phyloP scores from a whole-genome alignment of 768 basidiomycete genomes.

The Myochromella boudieri region DNA sequence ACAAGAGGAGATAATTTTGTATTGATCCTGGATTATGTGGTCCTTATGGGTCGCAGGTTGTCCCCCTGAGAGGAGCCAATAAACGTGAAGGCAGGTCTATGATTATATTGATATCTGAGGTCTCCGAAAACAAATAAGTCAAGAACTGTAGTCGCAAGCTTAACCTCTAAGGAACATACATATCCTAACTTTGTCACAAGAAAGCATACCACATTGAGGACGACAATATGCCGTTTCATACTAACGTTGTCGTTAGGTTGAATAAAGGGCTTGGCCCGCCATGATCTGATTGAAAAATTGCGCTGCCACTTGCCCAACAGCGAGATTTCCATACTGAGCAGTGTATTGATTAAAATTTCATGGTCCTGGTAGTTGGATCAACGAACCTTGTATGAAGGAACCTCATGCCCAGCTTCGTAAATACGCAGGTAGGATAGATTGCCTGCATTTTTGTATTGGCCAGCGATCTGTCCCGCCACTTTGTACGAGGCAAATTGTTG shows the following conservation, averaged over 20 bases:
- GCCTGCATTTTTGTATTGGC: conserved; percentile 59
- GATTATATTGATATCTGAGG: too few relatives aligned
- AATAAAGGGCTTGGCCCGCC: conserved; percentile 24
- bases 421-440: conserved; percentile 55
- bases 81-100: too few relatives aligned
- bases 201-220: too few relatives aligned
- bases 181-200: too few relatives aligned
- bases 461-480: conserved; percentile 48
- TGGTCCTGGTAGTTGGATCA: background rate
- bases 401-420: conserved; percentile 47
- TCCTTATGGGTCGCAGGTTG: too few relatives aligned
- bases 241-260: conserved; percentile 11
- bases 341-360: conserved; percentile 5
- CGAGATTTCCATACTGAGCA: conserved; percentile 34
- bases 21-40: too few relatives aligned
- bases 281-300: conserved; percentile 47
- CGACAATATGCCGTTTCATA: too few relatives aligned
- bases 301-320: conserved; percentile 40
- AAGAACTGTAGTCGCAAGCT: too few relatives aligned
- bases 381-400: conserved; percentile 44
- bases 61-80: too few relatives aligned
- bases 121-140: too few relatives aligned
- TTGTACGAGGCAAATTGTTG: conserved; percentile 48
- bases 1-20: too few relatives aligned
- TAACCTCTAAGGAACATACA: too few relatives aligned